Base-by-base conservation (phyloP, 2,329 filamentous ascomycete species). In the Aspergillus sojae region DNA sequence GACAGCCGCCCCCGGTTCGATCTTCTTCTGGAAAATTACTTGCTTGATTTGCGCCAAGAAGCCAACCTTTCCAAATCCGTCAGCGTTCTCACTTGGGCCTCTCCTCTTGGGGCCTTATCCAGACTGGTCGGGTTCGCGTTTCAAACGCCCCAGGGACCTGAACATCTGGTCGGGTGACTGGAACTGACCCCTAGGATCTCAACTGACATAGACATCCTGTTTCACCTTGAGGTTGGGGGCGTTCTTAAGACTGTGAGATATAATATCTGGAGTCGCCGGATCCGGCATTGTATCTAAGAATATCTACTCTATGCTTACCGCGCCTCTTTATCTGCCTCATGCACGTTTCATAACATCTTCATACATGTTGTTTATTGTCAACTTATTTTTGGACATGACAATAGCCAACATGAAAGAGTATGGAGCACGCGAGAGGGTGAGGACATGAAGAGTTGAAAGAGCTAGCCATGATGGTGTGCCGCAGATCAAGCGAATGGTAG, bases 21-120 rank as follows among this genome's bases (percentile, higher is more conserved):
- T 36, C 50, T 54, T 52, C 46, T 52, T 54, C 50, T 54, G 28
- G 50, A 54, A 54, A 21, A 54, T 54, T 54, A 54, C 32, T 39
- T 34, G 52, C 32, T 39, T 34, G 52, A 36, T 55, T 30, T 34
- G 12, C 32, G 52, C 32, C 52, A 39, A 55, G 52, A 21, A 39
- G 23, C 32, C 52, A 26, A 10, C 52, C 52, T 55, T 55, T 55
- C 52, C 21, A 30, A 19, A 55, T 55, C 52, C 52, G 52, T 39
- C 28, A n/a, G 14, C 5, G n/a, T 10, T 30, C 12, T 39, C 21
- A 16, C 52, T 55, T 9, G 32, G 52, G 32, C 52, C 52, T 55
- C 30, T 23, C 10, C 14, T 11, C n/a, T 32, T 19, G 16, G 26
- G 14, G 16, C 28, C 28, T 7, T 32, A 19, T 11, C 48, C 48